phyloP scores from a whole-genome alignment of 176 grass and related monocot species.

The Juncus effusus region DNA sequence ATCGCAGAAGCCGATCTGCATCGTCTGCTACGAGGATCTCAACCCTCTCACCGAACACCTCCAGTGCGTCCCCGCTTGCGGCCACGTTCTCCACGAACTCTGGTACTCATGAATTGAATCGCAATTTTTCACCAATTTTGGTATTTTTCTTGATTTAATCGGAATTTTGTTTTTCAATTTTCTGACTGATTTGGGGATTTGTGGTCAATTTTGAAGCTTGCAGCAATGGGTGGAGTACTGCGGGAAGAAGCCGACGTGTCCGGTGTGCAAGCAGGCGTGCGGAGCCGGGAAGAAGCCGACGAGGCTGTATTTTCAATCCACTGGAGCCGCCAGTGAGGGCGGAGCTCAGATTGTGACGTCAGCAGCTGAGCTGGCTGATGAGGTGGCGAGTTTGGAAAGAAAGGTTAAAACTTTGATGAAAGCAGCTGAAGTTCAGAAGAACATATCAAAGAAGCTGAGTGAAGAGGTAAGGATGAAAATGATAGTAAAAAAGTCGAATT shows the following conservation, averaged over 20 bases:
- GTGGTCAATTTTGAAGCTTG: constrained; percentile 35
- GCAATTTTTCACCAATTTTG: neutral
- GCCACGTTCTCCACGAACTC: constrained; percentile 97
- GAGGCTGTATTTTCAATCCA: constrained; percentile 88
- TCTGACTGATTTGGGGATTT: no score
- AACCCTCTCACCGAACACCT: constrained; percentile 63
- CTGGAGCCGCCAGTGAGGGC: constrained; percentile 26
- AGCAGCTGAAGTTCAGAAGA: constrained; percentile 46
- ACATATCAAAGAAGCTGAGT: constrained; percentile 42
- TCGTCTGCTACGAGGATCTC: constrained; percentile 96
- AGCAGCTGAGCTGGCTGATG: constrained; percentile 30
- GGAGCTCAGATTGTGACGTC: constrained; percentile 31
- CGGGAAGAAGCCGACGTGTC: constrained; percentile 83
- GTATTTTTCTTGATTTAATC: no score
- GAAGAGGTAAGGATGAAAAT: constrained; percentile 33
- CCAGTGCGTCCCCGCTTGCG: constrained; percentile 75
- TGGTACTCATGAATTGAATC: constrained; percentile 37
- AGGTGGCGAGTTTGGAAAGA: constrained; percentile 50
- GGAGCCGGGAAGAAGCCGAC: constrained; percentile 45
- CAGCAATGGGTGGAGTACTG: constrained; percentile 99
- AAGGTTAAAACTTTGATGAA: constrained; percentile 46
- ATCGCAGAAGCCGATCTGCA: constrained; percentile 73
- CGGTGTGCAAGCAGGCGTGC: constrained; percentile 83
- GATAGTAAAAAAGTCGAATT: neutral
- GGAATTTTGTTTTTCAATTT: no score